Evolutionary conservation across 108 stramenopile species (phyloP).

Genomic region (Cyclotella cryptica): DNA sequence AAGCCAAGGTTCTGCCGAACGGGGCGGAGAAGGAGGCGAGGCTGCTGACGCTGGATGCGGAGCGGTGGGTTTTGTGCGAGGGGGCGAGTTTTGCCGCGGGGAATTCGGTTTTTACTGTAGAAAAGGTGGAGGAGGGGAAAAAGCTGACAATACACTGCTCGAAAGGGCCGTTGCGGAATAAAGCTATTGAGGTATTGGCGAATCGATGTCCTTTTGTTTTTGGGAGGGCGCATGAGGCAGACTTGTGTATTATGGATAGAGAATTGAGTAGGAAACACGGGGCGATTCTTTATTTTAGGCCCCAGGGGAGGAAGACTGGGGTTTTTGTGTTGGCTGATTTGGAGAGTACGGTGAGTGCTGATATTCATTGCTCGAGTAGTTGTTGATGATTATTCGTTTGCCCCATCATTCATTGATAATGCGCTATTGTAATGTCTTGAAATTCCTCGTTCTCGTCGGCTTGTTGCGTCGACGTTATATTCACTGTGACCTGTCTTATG

Average conservation of each 20-base stretch:
- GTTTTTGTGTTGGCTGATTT: conserved; percentile 83
- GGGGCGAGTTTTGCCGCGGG: conserved; percentile 90
- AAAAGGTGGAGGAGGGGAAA: conserved; percentile 84
- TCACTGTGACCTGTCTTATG: neutral
- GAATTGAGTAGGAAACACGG: conserved; percentile 89
- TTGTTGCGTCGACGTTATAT: too few relatives aligned
- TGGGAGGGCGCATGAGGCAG: conserved; percentile 91
- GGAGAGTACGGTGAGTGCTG: conserved; percentile 88
- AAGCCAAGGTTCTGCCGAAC: conserved; percentile 74
- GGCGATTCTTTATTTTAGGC: conserved; percentile 75
- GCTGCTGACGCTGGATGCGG: conserved; percentile 85
- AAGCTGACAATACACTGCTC: conserved; percentile 89
- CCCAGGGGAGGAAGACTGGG: conserved; percentile 59
- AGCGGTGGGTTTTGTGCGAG: conserved; percentile 86
- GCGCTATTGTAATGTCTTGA: too few relatives aligned
- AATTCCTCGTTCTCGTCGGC: too few relatives aligned
- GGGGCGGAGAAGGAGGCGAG: conserved; percentile 69
- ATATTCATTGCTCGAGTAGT: neutral
- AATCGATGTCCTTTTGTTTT: conserved; percentile 85
- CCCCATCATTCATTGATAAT: neutral
- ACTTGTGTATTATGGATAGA: conserved; percentile 91
- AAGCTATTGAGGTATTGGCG: conserved; percentile 82
- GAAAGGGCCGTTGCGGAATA: conserved; percentile 89
- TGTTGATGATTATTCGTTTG: neutral
- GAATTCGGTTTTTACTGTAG: conserved; percentile 90